Evolutionary conservation across 2,329 filamentous ascomycete genomes (phyloP).

Genomic region (Colletotrichum orchidophilum): DNA sequence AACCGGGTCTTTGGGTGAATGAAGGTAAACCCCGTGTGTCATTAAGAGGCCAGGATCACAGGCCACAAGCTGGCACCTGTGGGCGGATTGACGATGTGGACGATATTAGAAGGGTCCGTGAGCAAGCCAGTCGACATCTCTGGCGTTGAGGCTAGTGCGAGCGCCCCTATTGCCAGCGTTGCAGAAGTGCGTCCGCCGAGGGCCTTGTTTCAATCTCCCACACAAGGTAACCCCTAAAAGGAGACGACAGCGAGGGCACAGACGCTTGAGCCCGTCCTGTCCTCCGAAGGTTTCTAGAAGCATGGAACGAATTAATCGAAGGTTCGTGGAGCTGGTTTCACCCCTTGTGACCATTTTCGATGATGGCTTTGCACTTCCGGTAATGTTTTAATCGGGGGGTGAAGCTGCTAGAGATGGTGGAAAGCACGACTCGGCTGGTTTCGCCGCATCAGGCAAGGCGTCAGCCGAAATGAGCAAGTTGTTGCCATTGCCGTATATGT

Average conservation of each 20-base stretch:
- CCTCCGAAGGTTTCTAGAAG: conserved; percentile 33
- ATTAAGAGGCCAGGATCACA: conserved; percentile 23
- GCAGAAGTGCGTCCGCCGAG: conserved; percentile 27
- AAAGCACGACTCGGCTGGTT: conserved; percentile 29
- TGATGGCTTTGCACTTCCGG: not conserved
- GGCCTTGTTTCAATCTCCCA: conserved; percentile 33
- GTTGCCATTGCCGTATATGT: not conserved
- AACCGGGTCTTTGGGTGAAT: conserved; percentile 14
- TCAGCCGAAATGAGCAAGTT: not conserved
- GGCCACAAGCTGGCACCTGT: conserved; percentile 19
- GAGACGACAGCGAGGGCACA: conserved; percentile 33
- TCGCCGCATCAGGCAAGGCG: conserved; percentile 22
- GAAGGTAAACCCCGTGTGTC: conserved; percentile 14
- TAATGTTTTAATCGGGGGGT: conserved; percentile 15
- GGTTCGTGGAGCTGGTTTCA: conserved; percentile 32
- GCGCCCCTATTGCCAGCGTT: conserved; percentile 17
- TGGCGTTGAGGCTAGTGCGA: conserved; percentile 14
- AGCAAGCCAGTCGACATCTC: conserved; percentile 9
- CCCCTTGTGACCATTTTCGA: not conserved
- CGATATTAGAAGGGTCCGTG: conserved; percentile 11
- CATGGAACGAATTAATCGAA: conserved; percentile 22
- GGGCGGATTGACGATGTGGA: conserved; percentile 3
- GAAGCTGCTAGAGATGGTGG: not conserved
- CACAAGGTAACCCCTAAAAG: conserved; percentile 26
- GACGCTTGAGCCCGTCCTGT: conserved; percentile 4